Evolutionary conservation across 2,329 filamentous ascomycete species (phyloP).

Genomic region (Ophiostoma pallidulum): DNA sequence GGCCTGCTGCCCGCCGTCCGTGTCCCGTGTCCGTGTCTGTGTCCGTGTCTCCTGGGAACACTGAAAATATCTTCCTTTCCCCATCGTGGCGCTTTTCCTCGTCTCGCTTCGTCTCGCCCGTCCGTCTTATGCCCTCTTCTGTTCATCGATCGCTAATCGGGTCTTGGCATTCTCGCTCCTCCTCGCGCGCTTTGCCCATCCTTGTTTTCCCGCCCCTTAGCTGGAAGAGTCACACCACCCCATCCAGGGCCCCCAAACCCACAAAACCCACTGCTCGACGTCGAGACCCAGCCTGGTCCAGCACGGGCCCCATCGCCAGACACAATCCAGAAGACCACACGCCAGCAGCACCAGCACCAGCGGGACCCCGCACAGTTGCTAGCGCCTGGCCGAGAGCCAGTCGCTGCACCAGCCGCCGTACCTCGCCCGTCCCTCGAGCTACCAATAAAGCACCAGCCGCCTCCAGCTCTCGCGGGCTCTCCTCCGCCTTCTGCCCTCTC

Average conservation of each 20-base stretch:
- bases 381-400: constrained; percentile 8
- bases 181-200: neutral
- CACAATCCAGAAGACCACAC: constrained; percentile 11
- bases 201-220: neutral
- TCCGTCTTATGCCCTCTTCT: neutral
- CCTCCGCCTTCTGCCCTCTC: neutral
- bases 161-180: neutral
- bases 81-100: neutral
- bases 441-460: constrained; percentile 5
- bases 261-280: neutral
- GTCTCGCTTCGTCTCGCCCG: neutral
- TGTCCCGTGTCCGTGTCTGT: neutral
- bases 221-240: constrained; percentile 10
- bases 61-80: neutral
- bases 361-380: constrained; percentile 6
- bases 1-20: neutral
- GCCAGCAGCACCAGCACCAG: neutral
- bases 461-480: neutral
- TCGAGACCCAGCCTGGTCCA: constrained; percentile 4
- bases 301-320: constrained; percentile 8
- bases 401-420: constrained; percentile 7
- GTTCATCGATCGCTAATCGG: constrained; percentile 3
- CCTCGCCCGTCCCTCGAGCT: neutral
- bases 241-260: neutral
- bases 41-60: neutral